Evolutionary conservation across 1,284 basidiomycete species (phyloP).

Genomic region (Cutaneotrichosporon sp.): DNA sequence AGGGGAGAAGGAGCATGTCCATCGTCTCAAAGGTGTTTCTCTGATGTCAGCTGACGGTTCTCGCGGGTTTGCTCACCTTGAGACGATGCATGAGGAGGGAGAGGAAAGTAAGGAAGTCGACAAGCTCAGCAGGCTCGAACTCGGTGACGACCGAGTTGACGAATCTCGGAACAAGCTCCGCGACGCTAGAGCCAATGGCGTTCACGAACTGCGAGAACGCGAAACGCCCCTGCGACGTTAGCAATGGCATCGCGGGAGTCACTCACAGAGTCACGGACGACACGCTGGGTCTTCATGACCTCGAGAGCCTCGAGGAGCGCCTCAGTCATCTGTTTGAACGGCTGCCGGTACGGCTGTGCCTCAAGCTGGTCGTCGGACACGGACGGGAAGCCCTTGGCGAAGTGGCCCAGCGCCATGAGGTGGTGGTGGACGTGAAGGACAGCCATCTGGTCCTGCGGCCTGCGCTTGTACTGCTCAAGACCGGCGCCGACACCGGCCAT

Average conservation of each 20-base stretch:
- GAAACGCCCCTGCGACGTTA: conserved; percentile 67
- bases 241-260: conserved; percentile 57
- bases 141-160: conserved; percentile 86
- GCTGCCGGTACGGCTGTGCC: conserved; percentile 70
- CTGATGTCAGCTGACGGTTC: conserved; percentile 27
- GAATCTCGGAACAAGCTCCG: conserved; percentile 56
- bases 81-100: conserved; percentile 87
- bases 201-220: conserved; percentile 92
- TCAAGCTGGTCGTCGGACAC: conserved; percentile 69
- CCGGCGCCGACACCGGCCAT: conserved; percentile 72
- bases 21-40: conserved; percentile 63
- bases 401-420: conserved; percentile 90
- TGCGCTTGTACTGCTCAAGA: conserved; percentile 57
- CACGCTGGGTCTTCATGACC: conserved; percentile 80
- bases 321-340: conserved; percentile 85
- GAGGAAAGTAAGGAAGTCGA: conserved; percentile 95
- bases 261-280: conserved; percentile 75
- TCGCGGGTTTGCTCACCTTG: conserved; percentile 61
- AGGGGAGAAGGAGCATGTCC: conserved; percentile 83
- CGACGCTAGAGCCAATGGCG: conserved; percentile 73
- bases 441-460: conserved; percentile 54
- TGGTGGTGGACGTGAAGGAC: conserved; percentile 91
- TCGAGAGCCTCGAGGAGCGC: conserved; percentile 84
- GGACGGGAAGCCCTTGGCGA: conserved; percentile 96
- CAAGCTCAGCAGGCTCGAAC: conserved; percentile 87